Evolutionary conservation across 2,329 filamentous ascomycete genomes (phyloP).

Genomic region (Stagonosporopsis chrysanthemi): DNA sequence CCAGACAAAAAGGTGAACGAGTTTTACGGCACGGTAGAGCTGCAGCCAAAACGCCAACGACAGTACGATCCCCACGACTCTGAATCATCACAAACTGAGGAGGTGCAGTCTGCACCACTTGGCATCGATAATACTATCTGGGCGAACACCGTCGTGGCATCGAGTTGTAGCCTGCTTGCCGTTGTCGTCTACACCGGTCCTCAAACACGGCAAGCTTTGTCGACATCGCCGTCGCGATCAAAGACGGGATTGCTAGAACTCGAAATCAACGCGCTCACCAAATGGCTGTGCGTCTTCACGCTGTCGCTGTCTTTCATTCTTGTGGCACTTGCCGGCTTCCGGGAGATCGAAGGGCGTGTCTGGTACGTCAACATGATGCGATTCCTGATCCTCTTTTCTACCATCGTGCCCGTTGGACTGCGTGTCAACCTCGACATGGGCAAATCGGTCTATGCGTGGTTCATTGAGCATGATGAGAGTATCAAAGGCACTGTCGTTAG

Average conservation of each 20-base stretch:
- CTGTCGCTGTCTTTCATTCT: conserved; percentile 85
- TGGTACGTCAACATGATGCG: conserved; percentile 99
- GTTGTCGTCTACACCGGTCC: conserved; percentile 94
- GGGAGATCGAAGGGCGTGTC: conserved; percentile 66
- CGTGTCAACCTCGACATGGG: conserved; percentile 97
- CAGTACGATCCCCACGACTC: conserved; percentile 55
- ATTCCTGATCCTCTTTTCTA: conserved; percentile 98
- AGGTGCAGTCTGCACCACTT: conserved; percentile 70
- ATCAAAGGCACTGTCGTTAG: conserved; percentile 93
- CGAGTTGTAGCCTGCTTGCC: conserved; percentile 85
- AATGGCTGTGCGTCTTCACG: conserved; percentile 91
- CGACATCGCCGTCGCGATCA: conserved; percentile 87
- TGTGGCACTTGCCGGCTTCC: conserved; percentile 85
- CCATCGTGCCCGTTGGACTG: conserved; percentile 95
- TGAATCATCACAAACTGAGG: conserved; percentile 27
- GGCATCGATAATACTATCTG: conserved; percentile 98
- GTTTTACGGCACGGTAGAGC: conserved; percentile 87
- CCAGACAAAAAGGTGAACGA: conserved; percentile 95
- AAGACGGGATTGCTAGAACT: conserved; percentile 94
- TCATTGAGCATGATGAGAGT: conserved; percentile 89
- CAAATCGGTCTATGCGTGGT: conserved; percentile 94
- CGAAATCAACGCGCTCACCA: conserved; percentile 96
- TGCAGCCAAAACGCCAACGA: conserved; percentile 64
- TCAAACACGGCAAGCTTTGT: conserved; percentile 91
- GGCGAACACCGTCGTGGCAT: conserved; percentile 97